Evolutionary conservation across 768 basidiomycete species (phyloP).

Genomic region (Coprinopsis strossmayeri): DNA sequence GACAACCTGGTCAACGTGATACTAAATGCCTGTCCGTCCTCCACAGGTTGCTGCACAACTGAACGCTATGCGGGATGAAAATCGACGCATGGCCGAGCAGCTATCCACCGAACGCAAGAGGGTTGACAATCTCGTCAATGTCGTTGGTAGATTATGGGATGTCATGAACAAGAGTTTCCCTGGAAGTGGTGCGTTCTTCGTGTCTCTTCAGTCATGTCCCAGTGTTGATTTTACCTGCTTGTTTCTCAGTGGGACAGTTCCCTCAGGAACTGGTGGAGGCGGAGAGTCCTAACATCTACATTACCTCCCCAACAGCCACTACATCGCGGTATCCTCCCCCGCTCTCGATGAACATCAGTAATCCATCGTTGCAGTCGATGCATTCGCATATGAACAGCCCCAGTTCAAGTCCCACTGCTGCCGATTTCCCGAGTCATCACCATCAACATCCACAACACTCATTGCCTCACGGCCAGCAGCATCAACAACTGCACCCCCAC

Average conservation of each 20-base stretch:
- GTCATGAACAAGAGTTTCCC: conserved; percentile 50
- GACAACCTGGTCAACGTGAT: background rate
- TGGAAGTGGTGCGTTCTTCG: conserved; percentile 37
- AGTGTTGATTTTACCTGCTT: background rate
- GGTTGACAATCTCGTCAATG: conserved; percentile 51
- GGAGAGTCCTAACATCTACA: conserved; percentile 64
- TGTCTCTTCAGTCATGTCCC: conserved; percentile 5
- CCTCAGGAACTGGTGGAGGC: conserved; percentile 48
- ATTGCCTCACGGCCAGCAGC: conserved; percentile 27
- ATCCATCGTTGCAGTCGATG: conserved; percentile 33
- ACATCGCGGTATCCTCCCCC: conserved; percentile 36
- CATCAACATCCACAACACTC: conserved; percentile 17
- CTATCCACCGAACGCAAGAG: conserved; percentile 51
- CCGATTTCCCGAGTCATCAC: conserved; percentile 34
- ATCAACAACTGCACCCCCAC: conserved; percentile 23
- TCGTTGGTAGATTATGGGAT: conserved; percentile 61
- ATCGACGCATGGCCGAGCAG: conserved; percentile 53
- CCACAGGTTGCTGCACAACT: conserved; percentile 55
- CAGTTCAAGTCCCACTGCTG: conserved; percentile 45
- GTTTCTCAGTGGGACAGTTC: conserved; percentile 34
- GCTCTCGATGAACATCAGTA: conserved; percentile 34
- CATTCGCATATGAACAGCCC: conserved; percentile 39
- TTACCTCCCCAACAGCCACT: conserved; percentile 57
- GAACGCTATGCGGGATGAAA: conserved; percentile 65
- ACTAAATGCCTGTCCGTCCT: background rate